Evolutionary conservation across 352 stramenopile species (phyloP).

Genomic region (Phytophthora litchii): DNA sequence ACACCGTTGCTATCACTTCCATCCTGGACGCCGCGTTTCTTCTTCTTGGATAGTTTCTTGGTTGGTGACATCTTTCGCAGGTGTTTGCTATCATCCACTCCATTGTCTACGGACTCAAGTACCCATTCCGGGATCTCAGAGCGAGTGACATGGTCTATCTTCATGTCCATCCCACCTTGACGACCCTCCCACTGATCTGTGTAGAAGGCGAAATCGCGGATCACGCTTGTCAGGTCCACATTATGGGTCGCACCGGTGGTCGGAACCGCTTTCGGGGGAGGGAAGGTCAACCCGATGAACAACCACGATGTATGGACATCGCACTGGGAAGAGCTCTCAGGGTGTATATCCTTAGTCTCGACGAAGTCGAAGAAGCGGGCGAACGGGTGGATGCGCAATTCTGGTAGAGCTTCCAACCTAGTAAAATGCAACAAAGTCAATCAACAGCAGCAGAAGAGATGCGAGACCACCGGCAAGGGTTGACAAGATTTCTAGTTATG

Average conservation of each 20-base stretch:
- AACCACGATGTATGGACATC: slow-evolving; percentile 66
- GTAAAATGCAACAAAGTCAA: slow-evolving; percentile 10
- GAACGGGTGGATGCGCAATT: slow-evolving; percentile 74
- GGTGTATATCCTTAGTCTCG: slow-evolving; percentile 20
- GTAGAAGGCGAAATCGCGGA: slow-evolving; percentile 79
- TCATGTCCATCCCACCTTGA: slow-evolving; percentile 81
- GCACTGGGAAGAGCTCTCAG: slow-evolving; percentile 16
- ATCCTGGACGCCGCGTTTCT: slow-evolving; percentile 31
- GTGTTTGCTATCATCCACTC: slow-evolving; percentile 33
- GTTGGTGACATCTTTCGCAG: slow-evolving; percentile 26
- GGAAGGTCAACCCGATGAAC: slow-evolving; percentile 79
- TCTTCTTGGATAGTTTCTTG: slow-evolving; percentile 32
- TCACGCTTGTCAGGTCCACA: slow-evolving; percentile 72
- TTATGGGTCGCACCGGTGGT: slow-evolving; percentile 29
- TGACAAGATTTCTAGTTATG: slow-evolving; percentile 1
- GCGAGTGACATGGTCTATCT: slow-evolving; percentile 72
- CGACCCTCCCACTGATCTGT: slow-evolving; percentile 81
- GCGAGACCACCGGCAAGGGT: neutral
- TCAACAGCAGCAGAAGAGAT: neutral
- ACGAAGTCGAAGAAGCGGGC: slow-evolving; percentile 83
- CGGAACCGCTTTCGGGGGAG: slow-evolving; percentile 38
- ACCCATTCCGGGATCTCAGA: slow-evolving; percentile 71
- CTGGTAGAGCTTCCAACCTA: slow-evolving; percentile 66
- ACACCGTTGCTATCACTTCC: slow-evolving; percentile 10
- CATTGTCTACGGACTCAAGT: slow-evolving; percentile 41